Evolutionary conservation across 768 basidiomycete genomes (phyloP).

Genomic region (Phylloporus rhodoxanthus): DNA sequence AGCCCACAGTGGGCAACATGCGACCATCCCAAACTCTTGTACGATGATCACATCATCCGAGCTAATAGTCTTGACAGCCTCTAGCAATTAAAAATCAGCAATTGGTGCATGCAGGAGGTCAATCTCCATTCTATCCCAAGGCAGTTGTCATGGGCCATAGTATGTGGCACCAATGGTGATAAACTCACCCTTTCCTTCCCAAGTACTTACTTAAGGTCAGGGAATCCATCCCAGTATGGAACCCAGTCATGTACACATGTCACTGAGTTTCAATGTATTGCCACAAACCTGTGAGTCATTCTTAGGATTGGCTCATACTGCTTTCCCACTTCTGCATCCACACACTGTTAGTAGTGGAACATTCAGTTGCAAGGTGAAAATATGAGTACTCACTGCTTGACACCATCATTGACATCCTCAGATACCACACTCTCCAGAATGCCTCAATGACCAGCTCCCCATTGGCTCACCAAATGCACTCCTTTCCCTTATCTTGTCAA

Average conservation of each 20-base stretch:
- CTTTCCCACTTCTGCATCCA: constrained; percentile 9
- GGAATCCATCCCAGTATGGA: background rate
- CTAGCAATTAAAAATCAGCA: constrained; percentile 8
- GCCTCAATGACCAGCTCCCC: no score
- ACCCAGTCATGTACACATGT: constrained; percentile 17
- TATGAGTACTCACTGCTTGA: constrained; percentile 11
- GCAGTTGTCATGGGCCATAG: background rate
- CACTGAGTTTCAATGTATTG: constrained; percentile 18
- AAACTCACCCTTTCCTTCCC: constrained; percentile 18
- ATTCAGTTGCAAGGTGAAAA: background rate
- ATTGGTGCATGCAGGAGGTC: constrained; percentile 3
- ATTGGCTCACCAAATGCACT: no score
- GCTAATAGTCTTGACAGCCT: background rate
- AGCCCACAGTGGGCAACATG: constrained; percentile 2
- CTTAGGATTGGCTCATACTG: constrained; percentile 19
- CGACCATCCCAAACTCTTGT: constrained; percentile 16
- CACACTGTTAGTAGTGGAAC: background rate
- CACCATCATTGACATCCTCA: no score
- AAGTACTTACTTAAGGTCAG: constrained; percentile 12
- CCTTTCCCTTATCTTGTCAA: no score
- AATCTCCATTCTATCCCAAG: constrained; percentile 5
- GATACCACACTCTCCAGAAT: no score
- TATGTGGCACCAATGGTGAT: no score
- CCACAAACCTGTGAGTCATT: constrained; percentile 24
- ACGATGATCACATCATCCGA: constrained; percentile 6